Percentiles rank a stretch among this genome's conserved stretches.
Conservation (phyloP, 768 basidiomycete genomes). For the Serendipita sp. region DNA sequence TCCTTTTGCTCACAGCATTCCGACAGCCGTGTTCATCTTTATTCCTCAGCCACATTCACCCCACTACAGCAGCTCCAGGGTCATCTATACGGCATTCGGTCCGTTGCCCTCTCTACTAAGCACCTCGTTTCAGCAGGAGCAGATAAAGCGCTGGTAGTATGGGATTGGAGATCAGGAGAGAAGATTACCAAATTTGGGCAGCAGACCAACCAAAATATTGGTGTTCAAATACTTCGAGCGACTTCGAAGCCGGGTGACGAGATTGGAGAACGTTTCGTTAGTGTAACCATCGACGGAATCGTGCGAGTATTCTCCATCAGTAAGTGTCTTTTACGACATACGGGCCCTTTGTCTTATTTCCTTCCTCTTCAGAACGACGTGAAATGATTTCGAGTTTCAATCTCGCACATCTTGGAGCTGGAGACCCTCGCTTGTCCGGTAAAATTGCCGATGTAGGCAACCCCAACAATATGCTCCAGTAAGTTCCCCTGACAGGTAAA, state of each 20-base stretch:
- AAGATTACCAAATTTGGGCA: conserved; percentile 87
- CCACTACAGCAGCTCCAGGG: conserved; percentile 68
- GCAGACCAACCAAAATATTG: conserved; percentile 83
- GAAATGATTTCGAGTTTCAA: conserved; percentile 92
- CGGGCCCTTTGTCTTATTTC: not conserved
- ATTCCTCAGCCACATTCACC: conserved; percentile 69
- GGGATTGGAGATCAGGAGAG: conserved; percentile 79
- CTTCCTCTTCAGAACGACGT: conserved; percentile 31
- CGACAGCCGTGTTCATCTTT: conserved; percentile 68
- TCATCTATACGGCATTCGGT: conserved; percentile 79
- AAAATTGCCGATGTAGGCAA: conserved; percentile 70
- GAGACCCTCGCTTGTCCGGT: conserved; percentile 47
- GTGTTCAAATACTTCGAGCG: conserved; percentile 65
- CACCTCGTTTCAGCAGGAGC: conserved; percentile 66
- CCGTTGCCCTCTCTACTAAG: conserved; percentile 70
- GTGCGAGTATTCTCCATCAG: conserved; percentile 84
- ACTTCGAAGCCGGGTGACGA: conserved; percentile 23
- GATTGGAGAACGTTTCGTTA: conserved; percentile 63
- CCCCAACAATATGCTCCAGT: conserved; percentile 80
- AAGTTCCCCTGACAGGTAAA: conserved; percentile 15
- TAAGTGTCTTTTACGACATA: conserved; percentile 24
- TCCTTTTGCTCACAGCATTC: conserved; percentile 1
- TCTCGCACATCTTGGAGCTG: conserved; percentile 55
- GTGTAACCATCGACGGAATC: conserved; percentile 83
- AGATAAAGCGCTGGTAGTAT: conserved; percentile 61